Conservation (phyloP, 495 filamentous ascomycete genomes). For the Lineolata rhizophorae region DNA sequence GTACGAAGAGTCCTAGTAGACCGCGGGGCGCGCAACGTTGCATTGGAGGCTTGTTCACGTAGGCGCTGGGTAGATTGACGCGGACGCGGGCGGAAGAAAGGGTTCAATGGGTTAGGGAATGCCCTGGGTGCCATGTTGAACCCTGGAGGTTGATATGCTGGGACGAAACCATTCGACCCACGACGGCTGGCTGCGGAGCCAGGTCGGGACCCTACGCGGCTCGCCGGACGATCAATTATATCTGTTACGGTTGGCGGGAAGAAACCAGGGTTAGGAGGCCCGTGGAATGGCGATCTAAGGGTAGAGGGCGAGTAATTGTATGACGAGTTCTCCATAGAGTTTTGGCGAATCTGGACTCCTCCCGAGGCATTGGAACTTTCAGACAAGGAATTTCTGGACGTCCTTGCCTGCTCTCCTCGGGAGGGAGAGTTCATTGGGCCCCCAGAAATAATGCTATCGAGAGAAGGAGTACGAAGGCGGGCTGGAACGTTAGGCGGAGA, state of each 20-base stretch:
- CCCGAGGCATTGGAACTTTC: no score
- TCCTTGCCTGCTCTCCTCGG: no score
- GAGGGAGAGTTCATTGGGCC: no score
- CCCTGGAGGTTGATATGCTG: conserved; percentile 8
- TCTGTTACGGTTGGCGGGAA: conserved; percentile 6
- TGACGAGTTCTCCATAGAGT: no score
- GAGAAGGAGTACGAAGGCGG: no score
- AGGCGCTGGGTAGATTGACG: conserved; percentile 10
- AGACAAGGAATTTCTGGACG: no score
- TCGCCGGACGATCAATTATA: conserved; percentile 10
- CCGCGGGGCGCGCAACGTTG: conserved; percentile 9
- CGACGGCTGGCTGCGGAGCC: conserved; percentile 9
- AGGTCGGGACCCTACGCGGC: conserved; percentile 7
- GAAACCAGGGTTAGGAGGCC: conserved; percentile 1
- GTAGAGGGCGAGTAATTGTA: no score
- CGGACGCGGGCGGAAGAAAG: conserved; percentile 7
- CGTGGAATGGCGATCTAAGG: neutral
- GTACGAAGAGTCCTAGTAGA: conserved; percentile 6
- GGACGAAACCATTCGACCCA: conserved; percentile 3
- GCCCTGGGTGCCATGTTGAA: conserved; percentile 8
- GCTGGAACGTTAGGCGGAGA: no score
- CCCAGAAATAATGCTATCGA: no score
- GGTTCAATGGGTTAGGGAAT: conserved; percentile 6
- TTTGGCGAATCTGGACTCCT: no score
- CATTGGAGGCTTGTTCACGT: conserved; percentile 14